Percentiles rank a stretch among this genome's conserved stretches.
Conservation (phyloP, 352 stramenopile genomes). For the Phytophthora melonis region DNA sequence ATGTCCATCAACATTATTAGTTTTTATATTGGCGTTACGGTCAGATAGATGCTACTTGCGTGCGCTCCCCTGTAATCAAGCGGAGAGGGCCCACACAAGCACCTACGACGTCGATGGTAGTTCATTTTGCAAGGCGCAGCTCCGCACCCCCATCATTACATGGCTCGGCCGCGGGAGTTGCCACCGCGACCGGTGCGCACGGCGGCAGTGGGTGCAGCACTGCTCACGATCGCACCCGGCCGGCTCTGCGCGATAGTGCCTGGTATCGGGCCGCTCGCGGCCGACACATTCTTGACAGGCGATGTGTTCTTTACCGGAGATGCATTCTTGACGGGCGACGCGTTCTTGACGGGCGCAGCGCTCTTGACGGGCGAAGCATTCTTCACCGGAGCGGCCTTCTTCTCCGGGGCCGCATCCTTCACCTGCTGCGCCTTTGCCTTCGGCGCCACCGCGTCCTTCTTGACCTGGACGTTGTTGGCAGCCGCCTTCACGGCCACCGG, state of each 20-base stretch:
- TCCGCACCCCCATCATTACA: not conserved
- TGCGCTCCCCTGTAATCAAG: not conserved
- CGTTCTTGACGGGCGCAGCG: conserved; percentile 11
- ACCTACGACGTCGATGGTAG: not conserved
- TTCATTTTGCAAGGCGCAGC: not conserved
- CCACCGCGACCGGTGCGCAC: not conserved
- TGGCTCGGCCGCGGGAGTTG: not conserved
- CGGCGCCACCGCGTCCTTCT: not conserved
- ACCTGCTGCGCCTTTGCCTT: not conserved
- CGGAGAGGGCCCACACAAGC: not conserved
- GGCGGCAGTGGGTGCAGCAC: not conserved
- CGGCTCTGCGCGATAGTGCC: not conserved
- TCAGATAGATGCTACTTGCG: not conserved
- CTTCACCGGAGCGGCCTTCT: not conserved
- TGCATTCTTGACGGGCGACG: conserved; percentile 2
- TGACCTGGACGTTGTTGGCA: not conserved
- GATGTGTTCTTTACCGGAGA: not conserved
- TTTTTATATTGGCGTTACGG: not conserved
- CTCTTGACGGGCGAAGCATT: conserved; percentile 4
- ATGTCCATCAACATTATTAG: not conserved
- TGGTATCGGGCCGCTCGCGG: not conserved
- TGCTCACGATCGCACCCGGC: conserved; percentile 7
- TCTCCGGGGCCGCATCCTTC: not conserved
- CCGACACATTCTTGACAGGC: not conserved
- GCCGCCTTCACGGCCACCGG: conserved; percentile 5